Evolutionary conservation across 2,329 filamentous ascomycete genomes (phyloP), one percentile per base, ranked within the genome.

Genomic region (Penicillium sp.): DNA sequence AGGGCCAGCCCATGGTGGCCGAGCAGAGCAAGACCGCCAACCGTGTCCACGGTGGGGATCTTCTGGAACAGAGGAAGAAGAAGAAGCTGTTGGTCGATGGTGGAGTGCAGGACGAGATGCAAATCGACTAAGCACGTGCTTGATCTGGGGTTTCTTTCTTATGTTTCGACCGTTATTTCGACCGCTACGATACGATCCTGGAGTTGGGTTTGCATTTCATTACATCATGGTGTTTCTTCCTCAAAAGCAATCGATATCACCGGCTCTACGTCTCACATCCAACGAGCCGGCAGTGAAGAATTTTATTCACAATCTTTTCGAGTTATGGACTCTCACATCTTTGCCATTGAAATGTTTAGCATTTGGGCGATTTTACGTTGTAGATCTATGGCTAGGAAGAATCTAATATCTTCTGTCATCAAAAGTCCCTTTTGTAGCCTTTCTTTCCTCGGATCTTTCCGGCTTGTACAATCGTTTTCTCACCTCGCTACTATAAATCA

Each of bases 91-190:
- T 76, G 63, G 73, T 76, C 54, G 71, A 74, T 62, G 74, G 74
- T 49, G 72, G 71, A 33, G 68, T 64, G 42, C 69, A 76, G 63
- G 73, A 76, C 63, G 72, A 75, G 59, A 77, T 76, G 74, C 74
- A 77, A 60, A 53, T 77, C 64, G 74, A 77, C 60, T 76, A 69
- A 71, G 24, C 20, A 64, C 49, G 46, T 49, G 46, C 22, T 56
- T 55, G 22, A 52, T 30, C 44, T 43, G 39, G 39, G 41, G 24
- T 38, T 49, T 39, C 51, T 49, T 51, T 53, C 47, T 49, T 53
- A 56, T 51, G 27, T 52, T 54, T 55, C 27, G 50, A 48, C 57
- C 31, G 47, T 53, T 44, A 46, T 50, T 58, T 61, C 51, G 51
- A 58, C 56, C 55, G 53, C 55, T 62, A 61, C 59, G 58, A 62